These are phyloP conservation scores for Allomyces macrogynus DNA, from an alignment of 192 early-diverging fungal species.

Conservation along the genomic window DNA sequence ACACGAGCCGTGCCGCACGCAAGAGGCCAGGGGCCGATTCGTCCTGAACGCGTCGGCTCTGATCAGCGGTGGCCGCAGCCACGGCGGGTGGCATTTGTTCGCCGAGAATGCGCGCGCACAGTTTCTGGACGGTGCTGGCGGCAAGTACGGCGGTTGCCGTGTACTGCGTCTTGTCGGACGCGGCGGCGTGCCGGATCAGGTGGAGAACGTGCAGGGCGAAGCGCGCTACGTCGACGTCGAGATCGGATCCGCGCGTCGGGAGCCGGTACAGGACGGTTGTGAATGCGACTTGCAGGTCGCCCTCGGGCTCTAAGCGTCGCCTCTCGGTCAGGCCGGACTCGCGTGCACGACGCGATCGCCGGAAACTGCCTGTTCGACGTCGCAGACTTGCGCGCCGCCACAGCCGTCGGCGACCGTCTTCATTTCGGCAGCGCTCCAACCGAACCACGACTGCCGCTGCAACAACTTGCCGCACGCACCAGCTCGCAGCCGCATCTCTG, in stretches of 20 bases:
- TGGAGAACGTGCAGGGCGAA: neutral
- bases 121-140: neutral
- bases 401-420: too few species aligned
- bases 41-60: neutral
- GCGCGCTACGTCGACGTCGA: neutral
- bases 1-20: neutral
- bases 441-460: too few species aligned
- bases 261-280: too few species aligned
- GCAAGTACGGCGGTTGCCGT: neutral
- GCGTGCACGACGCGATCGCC: too few species aligned
- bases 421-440: too few species aligned
- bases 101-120: neutral
- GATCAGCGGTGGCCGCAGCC: neutral
- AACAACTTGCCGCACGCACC: too few species aligned
- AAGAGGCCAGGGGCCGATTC: neutral
- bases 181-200: neutral
- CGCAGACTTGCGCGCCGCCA: too few species aligned
- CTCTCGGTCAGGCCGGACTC: too few species aligned
- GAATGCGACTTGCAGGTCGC: too few species aligned
- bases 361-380: too few species aligned
- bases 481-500: too few species aligned
- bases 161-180: neutral
- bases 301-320: too few species aligned
- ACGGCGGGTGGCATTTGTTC: neutral
- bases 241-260: neutral